phyloP scores from a whole-genome alignment of 2,329 filamentous ascomycete species.

The Pestalotiopsis sp. region DNA sequence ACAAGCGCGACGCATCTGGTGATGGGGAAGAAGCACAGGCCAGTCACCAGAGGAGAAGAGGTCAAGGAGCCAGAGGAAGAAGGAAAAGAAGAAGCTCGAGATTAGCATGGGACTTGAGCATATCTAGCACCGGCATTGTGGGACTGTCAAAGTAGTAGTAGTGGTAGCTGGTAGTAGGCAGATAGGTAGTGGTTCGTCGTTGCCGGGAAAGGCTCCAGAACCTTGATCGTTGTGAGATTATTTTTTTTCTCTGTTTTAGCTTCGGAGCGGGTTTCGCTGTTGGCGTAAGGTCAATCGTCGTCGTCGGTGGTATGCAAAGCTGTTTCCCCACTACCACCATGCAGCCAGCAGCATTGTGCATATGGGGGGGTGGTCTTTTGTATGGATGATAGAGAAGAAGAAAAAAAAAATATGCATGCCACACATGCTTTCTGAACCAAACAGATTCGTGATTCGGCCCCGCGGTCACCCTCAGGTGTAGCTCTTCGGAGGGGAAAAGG shows the following conservation, averaged over 20 bases:
- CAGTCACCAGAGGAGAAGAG: background rate
- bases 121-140: conserved; percentile 2
- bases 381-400: background rate
- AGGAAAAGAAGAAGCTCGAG: conserved; percentile 5
- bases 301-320: background rate
- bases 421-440: background rate
- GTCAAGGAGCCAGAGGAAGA: background rate
- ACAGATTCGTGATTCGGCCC: background rate
- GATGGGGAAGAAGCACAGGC: background rate
- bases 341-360: background rate
- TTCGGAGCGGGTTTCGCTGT: background rate
- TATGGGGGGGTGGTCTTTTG: background rate
- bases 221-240: conserved; percentile 8
- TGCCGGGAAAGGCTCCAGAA: background rate
- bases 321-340: background rate
- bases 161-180: background rate
- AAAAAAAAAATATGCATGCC: background rate
- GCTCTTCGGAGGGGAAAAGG: background rate
- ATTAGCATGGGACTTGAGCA: conserved; percentile 5
- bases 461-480: background rate
- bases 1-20: conserved; percentile 2
- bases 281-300: background rate
- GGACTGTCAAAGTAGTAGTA: background rate
- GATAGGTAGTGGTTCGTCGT: too few relatives aligned
- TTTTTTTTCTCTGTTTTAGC: background rate